phyloP scores from a whole-genome alignment of 2,329 filamentous ascomycete species.

The Ascochyta pisi region DNA sequence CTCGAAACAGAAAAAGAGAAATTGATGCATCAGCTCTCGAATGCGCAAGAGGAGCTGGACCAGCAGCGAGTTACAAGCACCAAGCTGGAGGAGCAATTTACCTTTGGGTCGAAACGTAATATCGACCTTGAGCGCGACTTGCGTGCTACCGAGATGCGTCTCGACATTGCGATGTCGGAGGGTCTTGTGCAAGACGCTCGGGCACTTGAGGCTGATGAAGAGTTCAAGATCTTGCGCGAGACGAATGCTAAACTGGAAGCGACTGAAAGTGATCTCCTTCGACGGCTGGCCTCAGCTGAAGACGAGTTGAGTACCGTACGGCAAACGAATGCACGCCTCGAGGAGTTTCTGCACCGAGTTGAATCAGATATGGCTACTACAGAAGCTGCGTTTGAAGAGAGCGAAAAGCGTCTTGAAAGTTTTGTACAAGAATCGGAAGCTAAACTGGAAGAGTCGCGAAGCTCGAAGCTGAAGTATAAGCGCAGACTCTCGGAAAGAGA shows the following conservation, averaged over 20 bases:
- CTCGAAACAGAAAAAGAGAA: slow-evolving; percentile 29
- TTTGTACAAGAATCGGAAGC: slow-evolving; percentile 40
- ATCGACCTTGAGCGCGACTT: slow-evolving; percentile 29
- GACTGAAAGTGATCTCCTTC: slow-evolving; percentile 39
- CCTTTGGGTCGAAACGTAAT: slow-evolving; percentile 6
- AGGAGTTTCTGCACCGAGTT: slow-evolving; percentile 41
- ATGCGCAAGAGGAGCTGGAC: slow-evolving; percentile 20
- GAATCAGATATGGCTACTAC: slow-evolving; percentile 41
- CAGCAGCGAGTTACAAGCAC: slow-evolving; percentile 19
- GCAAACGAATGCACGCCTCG: slow-evolving; percentile 41
- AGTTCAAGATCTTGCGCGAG: slow-evolving; percentile 35
- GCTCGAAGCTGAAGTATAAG: slow-evolving; percentile 42
- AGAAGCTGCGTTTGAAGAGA: slow-evolving; percentile 41
- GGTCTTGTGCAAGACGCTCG: slow-evolving; percentile 25
- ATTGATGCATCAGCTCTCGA: slow-evolving; percentile 25
- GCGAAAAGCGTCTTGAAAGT: slow-evolving; percentile 35
- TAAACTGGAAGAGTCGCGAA: slow-evolving; percentile 37
- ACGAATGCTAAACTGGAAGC: slow-evolving; percentile 36
- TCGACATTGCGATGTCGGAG: slow-evolving; percentile 34
- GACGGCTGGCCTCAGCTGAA: slow-evolving; percentile 40
- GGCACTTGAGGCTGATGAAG: slow-evolving; percentile 35
- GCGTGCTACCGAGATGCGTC: slow-evolving; percentile 27
- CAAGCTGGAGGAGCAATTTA: slow-evolving; percentile 20
- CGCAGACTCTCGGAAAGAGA: slow-evolving; percentile 34
- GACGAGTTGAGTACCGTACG: slow-evolving; percentile 39